A percentile compares a stretch with the other conserved stretches of the same genome.
Evolutionary conservation across 1,284 basidiomycete genomes (phyloP).

Genomic region (Caloboletus inedulis): DNA sequence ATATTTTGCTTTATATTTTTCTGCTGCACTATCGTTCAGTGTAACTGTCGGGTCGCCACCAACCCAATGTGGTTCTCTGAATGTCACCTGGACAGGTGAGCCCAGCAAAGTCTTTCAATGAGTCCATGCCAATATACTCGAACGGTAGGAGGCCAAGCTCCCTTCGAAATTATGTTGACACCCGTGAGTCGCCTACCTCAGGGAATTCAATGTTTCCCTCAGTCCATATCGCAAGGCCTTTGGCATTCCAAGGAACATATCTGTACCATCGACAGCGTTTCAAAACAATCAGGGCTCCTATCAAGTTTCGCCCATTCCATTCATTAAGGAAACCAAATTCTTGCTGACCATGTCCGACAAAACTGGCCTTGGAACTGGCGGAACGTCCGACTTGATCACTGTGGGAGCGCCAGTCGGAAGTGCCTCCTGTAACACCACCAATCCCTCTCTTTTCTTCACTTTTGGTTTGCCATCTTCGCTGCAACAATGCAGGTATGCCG

Average conservation of each 20-base stretch:
- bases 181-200: conserved; percentile 47
- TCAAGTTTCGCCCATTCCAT: conserved; percentile 42
- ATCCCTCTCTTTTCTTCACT: conserved; percentile 41
- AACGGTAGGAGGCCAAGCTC: conserved; percentile 56
- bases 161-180: conserved; percentile 55
- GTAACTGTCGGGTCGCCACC: conserved; percentile 45
- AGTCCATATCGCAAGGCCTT: conserved; percentile 23
- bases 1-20: conserved; percentile 21
- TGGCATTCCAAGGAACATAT: conserved; percentile 44
- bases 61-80: conserved; percentile 58
- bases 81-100: conserved; percentile 61
- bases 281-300: conserved; percentile 55
- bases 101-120: background rate
- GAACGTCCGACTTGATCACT: conserved; percentile 49
- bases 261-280: conserved; percentile 56
- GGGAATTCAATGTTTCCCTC: conserved; percentile 1
- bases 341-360: conserved; percentile 70
- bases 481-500: conserved; percentile 60
- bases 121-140: conserved; percentile 3
- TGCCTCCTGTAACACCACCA: conserved; percentile 51
- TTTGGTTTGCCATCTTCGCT: conserved; percentile 53
- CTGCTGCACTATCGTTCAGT: conserved; percentile 45
- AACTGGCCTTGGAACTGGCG: conserved; percentile 64
- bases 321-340: conserved; percentile 41
- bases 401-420: conserved; percentile 46